Evolutionary conservation across 2,329 filamentous ascomycete genomes (phyloP), one percentile per base, ranked within the genome.

Genomic region (Emergomyces pasteurianus): DNA sequence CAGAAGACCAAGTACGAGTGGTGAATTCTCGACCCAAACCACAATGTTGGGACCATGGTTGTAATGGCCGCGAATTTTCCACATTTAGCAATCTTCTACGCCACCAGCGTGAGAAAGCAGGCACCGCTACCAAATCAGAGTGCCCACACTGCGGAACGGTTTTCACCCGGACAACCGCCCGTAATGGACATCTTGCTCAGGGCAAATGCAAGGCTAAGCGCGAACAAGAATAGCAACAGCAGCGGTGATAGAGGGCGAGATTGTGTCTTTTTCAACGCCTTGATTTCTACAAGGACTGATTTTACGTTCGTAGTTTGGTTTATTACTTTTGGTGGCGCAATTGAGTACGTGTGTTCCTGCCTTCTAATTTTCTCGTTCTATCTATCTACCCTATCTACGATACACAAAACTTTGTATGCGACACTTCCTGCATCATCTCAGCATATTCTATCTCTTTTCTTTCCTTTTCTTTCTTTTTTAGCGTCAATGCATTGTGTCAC

Each of bases 1-100:
- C 69, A n/a, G 72, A 74, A 31, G 75, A 75, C 55, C 73, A 84
- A 65, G 85, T 89, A 46, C 81, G 88, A 62, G 84, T 91, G 18
- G 81, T 91, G 21, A 87, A 88, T 72, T 86, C 85, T 67, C 83
- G 89, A 65, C 90, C 90, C n/a, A 95, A 95, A 76, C 91, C 92
- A 53, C 90, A 95, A 72, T 96, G 92, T 75, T 97, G 90, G 89
- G 92, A 96, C 63, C 92, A 97, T 70, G 92, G 92, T 12, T 97
- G 92, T 79, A 96, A 96, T 69, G 92, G 92, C 23, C 86, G 92
- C 36, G 89, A 95, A 70, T 97, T 97, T 71, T 95, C 90, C 21
- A 96, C 92, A 3, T 96, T 96, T 72, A 96, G 91, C 82, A 96
- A 96, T 72, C 82, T 96, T 3, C 79, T 96, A 43, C 83, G 92